Evolutionary conservation across 2,329 filamentous ascomycete species (phyloP), one percentile per base, ranked within the genome.

Genomic region (Scopulariopsis brevicaulis): DNA sequence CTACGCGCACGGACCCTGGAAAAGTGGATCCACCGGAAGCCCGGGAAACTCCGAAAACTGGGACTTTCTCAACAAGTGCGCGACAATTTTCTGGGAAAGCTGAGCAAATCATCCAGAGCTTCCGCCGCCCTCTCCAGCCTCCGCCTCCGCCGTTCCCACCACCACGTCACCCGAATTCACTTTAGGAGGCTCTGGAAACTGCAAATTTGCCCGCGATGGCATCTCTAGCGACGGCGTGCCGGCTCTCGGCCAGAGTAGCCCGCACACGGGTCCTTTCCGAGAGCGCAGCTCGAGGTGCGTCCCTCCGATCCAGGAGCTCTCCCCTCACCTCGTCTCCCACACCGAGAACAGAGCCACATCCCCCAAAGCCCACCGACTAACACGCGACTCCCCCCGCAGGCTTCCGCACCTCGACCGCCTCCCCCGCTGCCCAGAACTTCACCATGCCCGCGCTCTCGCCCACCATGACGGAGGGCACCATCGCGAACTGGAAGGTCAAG

Each of bases 401-500:
- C 65, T 84, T 89, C 70, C 78, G 80, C 63, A 82, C 84, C 50
- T 83, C 82, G 58, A 73, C 83, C 59, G 74, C 79, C 64, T 78
- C 76, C 65, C 78, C 86, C 65, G 90, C 87, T 55, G 90, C 90
- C 25, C 86, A 91, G 63, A 94, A 92, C 73, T 91, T 95, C 74
- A 88, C 85, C 58, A 96, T 96, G 91, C 90, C 90, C 28, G 90
- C 90, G 48, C 81, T 96, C 62, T 95, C 90, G 61, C 90, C 90
- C 58, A 96, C 90, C 59, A 96, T 96, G 90, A 96, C 90, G 62
- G 90, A 96, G 73, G 90, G 90, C 61, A 94, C 90, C 73, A 95
- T 96, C 67, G 82, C 88, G 54, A 82, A 74, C 61, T 96, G 90
- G 90, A 87, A 85, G 71, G 81, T 95, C 66, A 93, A 93, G 73